phyloP scores from a whole-genome alignment of 2,329 filamentous ascomycete species.

The Ceratocystis alfenasii region DNA sequence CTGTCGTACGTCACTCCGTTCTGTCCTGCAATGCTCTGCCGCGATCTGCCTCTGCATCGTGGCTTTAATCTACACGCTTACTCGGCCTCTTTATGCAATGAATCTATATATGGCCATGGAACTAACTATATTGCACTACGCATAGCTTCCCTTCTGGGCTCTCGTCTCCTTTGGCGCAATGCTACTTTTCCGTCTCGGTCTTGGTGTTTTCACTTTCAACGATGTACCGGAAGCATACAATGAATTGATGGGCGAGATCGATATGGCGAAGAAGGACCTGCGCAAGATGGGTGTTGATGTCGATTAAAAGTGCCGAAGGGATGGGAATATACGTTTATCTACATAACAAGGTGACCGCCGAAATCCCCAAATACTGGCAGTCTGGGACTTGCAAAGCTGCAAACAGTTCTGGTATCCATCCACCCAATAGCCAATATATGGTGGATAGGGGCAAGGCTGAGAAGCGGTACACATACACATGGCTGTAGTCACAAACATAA shows the following conservation, averaged over 20 bases:
- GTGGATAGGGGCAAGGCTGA: background rate
- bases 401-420: background rate
- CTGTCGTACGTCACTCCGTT: slow-evolving; percentile 54
- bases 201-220: slow-evolving; percentile 91
- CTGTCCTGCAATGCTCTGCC: slow-evolving; percentile 14
- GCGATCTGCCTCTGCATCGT: background rate
- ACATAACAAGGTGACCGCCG: background rate
- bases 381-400: background rate
- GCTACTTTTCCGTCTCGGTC: slow-evolving; percentile 82
- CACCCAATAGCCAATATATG: no score
- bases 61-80: background rate
- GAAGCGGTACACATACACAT: background rate
- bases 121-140: background rate
- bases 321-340: background rate
- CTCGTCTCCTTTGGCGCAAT: slow-evolving; percentile 85
- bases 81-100: background rate
- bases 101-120: background rate
- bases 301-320: slow-evolving; percentile 40
- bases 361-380: background rate
- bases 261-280: slow-evolving; percentile 62
- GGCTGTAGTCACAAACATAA: background rate
- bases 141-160: slow-evolving; percentile 81
- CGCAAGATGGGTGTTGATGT: slow-evolving; percentile 64
- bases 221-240: slow-evolving; percentile 77
- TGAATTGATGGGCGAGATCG: slow-evolving; percentile 78